Conservation (phyloP, 2,329 filamentous ascomycete species). For the Bipolaris victoriae region DNA sequence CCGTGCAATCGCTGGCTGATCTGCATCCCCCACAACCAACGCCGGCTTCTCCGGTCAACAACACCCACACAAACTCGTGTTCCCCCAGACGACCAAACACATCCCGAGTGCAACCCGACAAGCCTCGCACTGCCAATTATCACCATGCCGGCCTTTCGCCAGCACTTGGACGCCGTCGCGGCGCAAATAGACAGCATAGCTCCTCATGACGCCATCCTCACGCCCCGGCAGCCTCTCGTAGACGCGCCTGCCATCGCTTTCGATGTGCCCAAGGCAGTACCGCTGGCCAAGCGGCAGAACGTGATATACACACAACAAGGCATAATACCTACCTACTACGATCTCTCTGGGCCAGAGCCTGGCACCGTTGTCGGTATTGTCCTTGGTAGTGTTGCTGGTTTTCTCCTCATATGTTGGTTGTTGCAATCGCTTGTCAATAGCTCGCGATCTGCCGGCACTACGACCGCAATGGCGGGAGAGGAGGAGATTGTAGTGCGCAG, state of each 20-base stretch:
- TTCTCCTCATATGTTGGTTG: constrained; percentile 61
- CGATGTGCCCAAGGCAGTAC: constrained; percentile 19
- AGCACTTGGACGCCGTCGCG: constrained; percentile 25
- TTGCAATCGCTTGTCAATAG: constrained; percentile 52
- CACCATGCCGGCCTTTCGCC: constrained; percentile 40
- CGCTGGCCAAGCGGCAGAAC: constrained; percentile 29
- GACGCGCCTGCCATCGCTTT: constrained; percentile 21
- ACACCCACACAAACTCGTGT: constrained; percentile 21
- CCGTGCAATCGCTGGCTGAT: constrained; percentile 15
- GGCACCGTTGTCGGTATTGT: constrained; percentile 67
- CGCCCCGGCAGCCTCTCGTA: constrained; percentile 26
- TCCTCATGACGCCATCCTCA: constrained; percentile 26
- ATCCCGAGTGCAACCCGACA: constrained; percentile 7
- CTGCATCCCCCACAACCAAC: constrained; percentile 27
- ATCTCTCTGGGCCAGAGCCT: constrained; percentile 59
- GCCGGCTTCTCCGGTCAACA: constrained; percentile 29
- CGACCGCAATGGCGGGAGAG: constrained; percentile 52
- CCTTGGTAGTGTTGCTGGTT: constrained; percentile 60
- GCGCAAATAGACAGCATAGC: constrained; percentile 33
- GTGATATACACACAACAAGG: constrained; percentile 28
- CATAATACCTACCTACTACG: constrained; percentile 68
- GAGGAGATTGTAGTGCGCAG: constrained; percentile 64
- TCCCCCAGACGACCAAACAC: constrained; percentile 26
- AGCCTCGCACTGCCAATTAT: constrained; percentile 9
- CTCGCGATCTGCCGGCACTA: constrained; percentile 38